phyloP scores from a whole-genome alignment of 2,329 filamentous ascomycete genomes.

The Aspergillus udagawae region DNA sequence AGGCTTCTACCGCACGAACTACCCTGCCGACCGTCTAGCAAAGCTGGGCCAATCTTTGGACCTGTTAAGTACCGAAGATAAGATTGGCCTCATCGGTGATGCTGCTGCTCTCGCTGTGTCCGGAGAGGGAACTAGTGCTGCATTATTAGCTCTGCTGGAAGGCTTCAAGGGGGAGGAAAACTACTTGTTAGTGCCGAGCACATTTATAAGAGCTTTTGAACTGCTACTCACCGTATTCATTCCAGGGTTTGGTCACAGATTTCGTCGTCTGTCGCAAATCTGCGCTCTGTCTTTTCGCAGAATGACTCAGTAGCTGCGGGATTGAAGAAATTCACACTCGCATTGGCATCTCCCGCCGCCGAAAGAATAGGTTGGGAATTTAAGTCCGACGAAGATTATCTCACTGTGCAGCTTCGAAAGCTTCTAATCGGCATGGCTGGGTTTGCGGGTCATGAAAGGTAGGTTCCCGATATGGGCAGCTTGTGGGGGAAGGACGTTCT shows the following conservation, averaged over 20 bases:
- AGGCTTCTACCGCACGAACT: slow-evolving; percentile 90
- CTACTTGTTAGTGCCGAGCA: slow-evolving; percentile 56
- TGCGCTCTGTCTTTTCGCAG: slow-evolving; percentile 81
- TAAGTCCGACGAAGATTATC: slow-evolving; percentile 71
- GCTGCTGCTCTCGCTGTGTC: slow-evolving; percentile 84
- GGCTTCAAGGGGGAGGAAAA: slow-evolving; percentile 79
- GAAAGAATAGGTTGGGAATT: slow-evolving; percentile 85
- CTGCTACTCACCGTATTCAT: slow-evolving; percentile 14
- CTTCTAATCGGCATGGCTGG: slow-evolving; percentile 74
- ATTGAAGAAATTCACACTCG: slow-evolving; percentile 73
- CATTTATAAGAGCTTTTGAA: not conserved
- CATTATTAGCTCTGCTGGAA: slow-evolving; percentile 76
- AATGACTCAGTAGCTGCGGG: slow-evolving; percentile 68
- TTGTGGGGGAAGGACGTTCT: not conserved
- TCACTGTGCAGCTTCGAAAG: slow-evolving; percentile 77
- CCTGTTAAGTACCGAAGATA: slow-evolving; percentile 77
- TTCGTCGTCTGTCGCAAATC: slow-evolving; percentile 67
- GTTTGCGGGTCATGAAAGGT: slow-evolving; percentile 70
- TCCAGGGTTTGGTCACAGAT: slow-evolving; percentile 77
- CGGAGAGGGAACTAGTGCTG: slow-evolving; percentile 76
- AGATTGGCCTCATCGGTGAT: slow-evolving; percentile 87
- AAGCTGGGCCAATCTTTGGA: slow-evolving; percentile 75
- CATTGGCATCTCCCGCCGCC: slow-evolving; percentile 69
- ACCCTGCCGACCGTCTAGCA: slow-evolving; percentile 75
- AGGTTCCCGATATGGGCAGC: slow-evolving; percentile 31